A percentile compares a stretch with the other conserved stretches of the same genome.
phyloP scores from a whole-genome alignment of 2,329 filamentous ascomycete species.

The Phialophora chinensis region DNA sequence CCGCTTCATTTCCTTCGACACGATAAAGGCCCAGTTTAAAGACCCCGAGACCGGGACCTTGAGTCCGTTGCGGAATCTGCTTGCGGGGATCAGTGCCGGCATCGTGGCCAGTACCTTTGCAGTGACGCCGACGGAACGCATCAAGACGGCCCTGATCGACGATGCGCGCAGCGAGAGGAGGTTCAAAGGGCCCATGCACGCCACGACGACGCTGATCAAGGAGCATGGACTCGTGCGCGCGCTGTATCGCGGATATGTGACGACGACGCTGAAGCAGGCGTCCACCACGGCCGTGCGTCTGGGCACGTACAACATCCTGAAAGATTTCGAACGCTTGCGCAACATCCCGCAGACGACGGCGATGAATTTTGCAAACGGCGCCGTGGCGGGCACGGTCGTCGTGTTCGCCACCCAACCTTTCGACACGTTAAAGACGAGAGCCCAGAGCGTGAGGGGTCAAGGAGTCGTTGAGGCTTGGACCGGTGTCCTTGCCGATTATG shows the following conservation, averaged over 20 bases:
- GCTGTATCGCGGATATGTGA: slow-evolving; percentile 64
- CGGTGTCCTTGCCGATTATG: slow-evolving; percentile 62
- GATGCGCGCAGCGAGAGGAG: slow-evolving; percentile 57
- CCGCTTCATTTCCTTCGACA: slow-evolving; percentile 70
- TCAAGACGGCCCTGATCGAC: slow-evolving; percentile 72
- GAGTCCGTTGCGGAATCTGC: slow-evolving; percentile 62
- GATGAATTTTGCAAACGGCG: slow-evolving; percentile 67
- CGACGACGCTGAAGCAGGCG: slow-evolving; percentile 68
- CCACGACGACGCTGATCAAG: slow-evolving; percentile 55
- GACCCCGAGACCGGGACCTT: slow-evolving; percentile 62
- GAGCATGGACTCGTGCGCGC: slow-evolving; percentile 60
- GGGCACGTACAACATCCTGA: slow-evolving; percentile 68
- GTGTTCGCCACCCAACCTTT: slow-evolving; percentile 54
- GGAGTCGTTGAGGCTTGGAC: slow-evolving; percentile 63
- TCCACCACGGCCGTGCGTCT: slow-evolving; percentile 67
- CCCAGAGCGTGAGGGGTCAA: slow-evolving; percentile 61
- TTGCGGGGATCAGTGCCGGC: slow-evolving; percentile 69
- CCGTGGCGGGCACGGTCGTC: slow-evolving; percentile 61
- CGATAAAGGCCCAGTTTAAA: slow-evolving; percentile 62
- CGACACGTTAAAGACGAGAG: slow-evolving; percentile 51
- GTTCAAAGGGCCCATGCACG: slow-evolving; percentile 60
- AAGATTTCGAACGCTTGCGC: slow-evolving; percentile 60
- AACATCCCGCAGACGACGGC: slow-evolving; percentile 57
- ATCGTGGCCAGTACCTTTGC: slow-evolving; percentile 67
- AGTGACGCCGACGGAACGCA: slow-evolving; percentile 70